These are phyloP conservation scores for Nitzschia putrida DNA, from an alignment of 108 stramenopile species.

Conservation along the genomic window DNA sequence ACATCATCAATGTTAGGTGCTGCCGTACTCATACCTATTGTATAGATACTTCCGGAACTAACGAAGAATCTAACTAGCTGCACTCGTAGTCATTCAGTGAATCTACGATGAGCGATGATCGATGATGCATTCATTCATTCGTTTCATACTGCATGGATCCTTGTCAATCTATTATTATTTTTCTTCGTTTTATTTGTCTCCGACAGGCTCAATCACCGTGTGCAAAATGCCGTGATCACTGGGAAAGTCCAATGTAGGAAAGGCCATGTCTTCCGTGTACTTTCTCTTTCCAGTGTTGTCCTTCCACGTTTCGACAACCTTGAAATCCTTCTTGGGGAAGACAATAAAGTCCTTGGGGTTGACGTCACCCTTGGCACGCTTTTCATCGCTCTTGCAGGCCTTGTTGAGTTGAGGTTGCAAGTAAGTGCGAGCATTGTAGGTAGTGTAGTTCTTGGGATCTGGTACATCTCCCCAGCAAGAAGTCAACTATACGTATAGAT, in stretches of 20 bases:
- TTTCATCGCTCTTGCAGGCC: conserved; percentile 81
- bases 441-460: conserved; percentile 66
- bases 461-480: conserved; percentile 80
- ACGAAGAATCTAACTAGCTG: too few relatives aligned
- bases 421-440: conserved; percentile 80
- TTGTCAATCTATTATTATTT: too few relatives aligned
- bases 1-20: too few relatives aligned
- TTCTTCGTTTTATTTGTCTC: too few relatives aligned
- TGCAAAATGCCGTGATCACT: conserved; percentile 84
- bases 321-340: conserved; percentile 64
- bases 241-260: conserved; percentile 85
- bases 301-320: conserved; percentile 59
- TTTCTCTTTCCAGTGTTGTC: conserved; percentile 79
- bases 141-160: too few relatives aligned
- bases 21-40: too few relatives aligned
- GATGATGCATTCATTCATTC: too few relatives aligned
- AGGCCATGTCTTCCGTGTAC: conserved; percentile 78
- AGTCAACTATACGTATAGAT: conserved; percentile 33
- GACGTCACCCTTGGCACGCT: conserved; percentile 65
- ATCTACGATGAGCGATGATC: too few relatives aligned
- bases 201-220: conserved; percentile 54
- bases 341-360: conserved; percentile 92
- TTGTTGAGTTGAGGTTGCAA: conserved; percentile 89
- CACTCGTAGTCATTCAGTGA: too few relatives aligned
- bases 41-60: too few relatives aligned